A percentile compares a stretch with the other conserved stretches of the same genome.
Evolutionary conservation across 2,329 filamentous ascomycete genomes (phyloP).

Genomic region (Exutisphaerella laricina): DNA sequence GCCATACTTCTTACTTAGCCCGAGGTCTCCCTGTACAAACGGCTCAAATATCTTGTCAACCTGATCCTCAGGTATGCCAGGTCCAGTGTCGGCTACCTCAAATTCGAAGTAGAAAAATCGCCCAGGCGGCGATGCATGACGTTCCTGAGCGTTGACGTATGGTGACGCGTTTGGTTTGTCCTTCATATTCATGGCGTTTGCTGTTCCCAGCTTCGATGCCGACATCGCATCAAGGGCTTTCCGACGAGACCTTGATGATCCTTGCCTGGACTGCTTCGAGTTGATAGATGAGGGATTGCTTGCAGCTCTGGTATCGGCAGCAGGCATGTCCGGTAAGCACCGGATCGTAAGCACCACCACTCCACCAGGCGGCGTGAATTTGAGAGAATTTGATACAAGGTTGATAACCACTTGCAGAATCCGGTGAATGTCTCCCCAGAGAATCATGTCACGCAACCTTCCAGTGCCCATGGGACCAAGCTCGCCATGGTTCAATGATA

Average conservation of each 20-base stretch:
- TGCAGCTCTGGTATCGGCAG: constrained; percentile 27
- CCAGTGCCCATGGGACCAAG: constrained; percentile 49
- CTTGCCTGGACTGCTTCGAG: constrained; percentile 22
- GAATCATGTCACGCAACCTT: constrained; percentile 72
- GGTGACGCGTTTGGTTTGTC: constrained; percentile 33
- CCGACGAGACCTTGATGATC: constrained; percentile 8
- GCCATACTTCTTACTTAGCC: constrained; percentile 82
- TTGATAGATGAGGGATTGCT: constrained; percentile 41
- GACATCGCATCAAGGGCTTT: constrained; percentile 8
- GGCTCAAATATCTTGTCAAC: constrained; percentile 86
- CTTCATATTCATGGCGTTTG: constrained; percentile 41
- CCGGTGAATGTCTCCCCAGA: constrained; percentile 89
- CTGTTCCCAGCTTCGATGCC: constrained; percentile 30
- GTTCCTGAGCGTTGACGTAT: constrained; percentile 14
- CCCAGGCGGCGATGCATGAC: constrained; percentile 44
- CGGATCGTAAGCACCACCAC: constrained; percentile 70
- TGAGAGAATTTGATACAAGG: constrained; percentile 83
- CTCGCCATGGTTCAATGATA: constrained; percentile 6
- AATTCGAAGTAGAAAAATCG: constrained; percentile 75
- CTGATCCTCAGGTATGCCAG: constrained; percentile 72
- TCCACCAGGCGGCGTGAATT: constrained; percentile 77
- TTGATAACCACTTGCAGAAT: constrained; percentile 94
- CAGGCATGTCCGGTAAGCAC: constrained; percentile 58
- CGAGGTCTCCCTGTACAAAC: constrained; percentile 87
- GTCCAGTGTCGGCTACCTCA: constrained; percentile 81